phyloP scores from a whole-genome alignment of 148 eudicot genomes.

The Rhododendron williamsianum region DNA sequence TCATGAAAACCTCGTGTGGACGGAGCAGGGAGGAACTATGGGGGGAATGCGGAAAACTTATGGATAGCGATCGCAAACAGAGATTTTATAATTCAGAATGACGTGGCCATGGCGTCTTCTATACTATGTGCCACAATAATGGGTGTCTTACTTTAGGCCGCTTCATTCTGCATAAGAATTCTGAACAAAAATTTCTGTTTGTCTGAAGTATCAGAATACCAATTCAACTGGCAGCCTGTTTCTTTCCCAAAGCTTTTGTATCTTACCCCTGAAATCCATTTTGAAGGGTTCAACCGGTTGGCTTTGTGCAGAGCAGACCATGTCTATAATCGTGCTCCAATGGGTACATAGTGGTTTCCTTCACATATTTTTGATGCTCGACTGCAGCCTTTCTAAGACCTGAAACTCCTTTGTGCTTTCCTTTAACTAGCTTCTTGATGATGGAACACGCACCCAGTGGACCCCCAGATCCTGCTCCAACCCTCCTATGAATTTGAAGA shows the following conservation, averaged over 20 bases:
- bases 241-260: background rate
- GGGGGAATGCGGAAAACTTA: background rate
- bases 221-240: background rate
- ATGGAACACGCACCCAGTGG: constrained; percentile 69
- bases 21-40: background rate
- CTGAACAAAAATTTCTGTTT: background rate
- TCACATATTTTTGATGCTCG: constrained; percentile 66
- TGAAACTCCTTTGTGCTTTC: constrained; percentile 16
- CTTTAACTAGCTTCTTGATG: constrained; percentile 33
- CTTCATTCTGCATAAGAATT: background rate
- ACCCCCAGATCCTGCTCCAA: constrained; percentile 76
- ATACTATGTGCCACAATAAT: background rate
- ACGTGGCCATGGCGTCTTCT: background rate
- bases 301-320: constrained; percentile 72
- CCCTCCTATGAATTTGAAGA: constrained; percentile 49
- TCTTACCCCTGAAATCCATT: background rate
- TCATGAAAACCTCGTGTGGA: background rate
- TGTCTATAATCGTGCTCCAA: constrained; percentile 79
- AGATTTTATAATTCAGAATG: background rate
- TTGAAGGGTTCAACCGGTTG: constrained; percentile 22
- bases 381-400: constrained; percentile 53
- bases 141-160: background rate
- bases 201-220: background rate
- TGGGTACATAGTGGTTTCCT: constrained; percentile 75
- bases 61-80: background rate